A percentile compares a stretch with the other conserved stretches of the same genome.
Conservation (phyloP, 2,329 filamentous ascomycete genomes). For the Corniculantispora saksenae region DNA sequence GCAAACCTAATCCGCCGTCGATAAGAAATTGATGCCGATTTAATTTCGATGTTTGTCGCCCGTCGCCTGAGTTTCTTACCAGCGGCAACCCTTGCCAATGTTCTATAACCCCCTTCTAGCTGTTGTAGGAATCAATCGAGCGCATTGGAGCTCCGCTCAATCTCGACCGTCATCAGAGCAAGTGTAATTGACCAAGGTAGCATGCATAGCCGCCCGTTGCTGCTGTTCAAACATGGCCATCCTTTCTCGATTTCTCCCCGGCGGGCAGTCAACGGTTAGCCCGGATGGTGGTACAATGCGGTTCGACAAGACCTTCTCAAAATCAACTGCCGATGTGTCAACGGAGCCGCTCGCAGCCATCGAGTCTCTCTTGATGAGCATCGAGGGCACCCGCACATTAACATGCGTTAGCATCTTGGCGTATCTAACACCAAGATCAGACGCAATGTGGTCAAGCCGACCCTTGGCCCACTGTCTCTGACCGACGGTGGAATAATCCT, state of each 20-base stretch:
- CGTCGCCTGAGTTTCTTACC: not conserved
- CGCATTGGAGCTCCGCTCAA: too few relatives aligned
- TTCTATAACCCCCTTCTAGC: not conserved
- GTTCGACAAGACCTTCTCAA: conserved; percentile 47
- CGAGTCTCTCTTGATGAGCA: conserved; percentile 59
- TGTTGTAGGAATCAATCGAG: not conserved
- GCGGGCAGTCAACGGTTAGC: not conserved
- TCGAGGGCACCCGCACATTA: conserved; percentile 60
- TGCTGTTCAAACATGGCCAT: not conserved
- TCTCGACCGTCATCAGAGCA: conserved; percentile 13
- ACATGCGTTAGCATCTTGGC: conserved; percentile 56
- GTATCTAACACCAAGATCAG: conserved; percentile 59
- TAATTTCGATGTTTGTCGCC: not conserved
- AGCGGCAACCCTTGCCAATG: too few relatives aligned
- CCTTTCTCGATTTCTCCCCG: not conserved
- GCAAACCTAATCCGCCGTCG: not conserved
- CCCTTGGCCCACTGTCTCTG: conserved; percentile 59
- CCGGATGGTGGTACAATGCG: conserved; percentile 22
- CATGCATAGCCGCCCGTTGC: not conserved
- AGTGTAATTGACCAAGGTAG: conserved; percentile 22
- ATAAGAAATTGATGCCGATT: not conserved
- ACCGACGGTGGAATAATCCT: conserved; percentile 61
- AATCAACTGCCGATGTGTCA: conserved; percentile 31
- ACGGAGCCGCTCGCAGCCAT: conserved; percentile 40
- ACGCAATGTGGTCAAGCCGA: conserved; percentile 54